A percentile compares a stretch with the other conserved stretches of the same genome.
These are phyloP conservation scores for Fusarium vanettenii DNA, from an alignment of 2,329 filamentous ascomycete genomes.

Conservation along the genomic window DNA sequence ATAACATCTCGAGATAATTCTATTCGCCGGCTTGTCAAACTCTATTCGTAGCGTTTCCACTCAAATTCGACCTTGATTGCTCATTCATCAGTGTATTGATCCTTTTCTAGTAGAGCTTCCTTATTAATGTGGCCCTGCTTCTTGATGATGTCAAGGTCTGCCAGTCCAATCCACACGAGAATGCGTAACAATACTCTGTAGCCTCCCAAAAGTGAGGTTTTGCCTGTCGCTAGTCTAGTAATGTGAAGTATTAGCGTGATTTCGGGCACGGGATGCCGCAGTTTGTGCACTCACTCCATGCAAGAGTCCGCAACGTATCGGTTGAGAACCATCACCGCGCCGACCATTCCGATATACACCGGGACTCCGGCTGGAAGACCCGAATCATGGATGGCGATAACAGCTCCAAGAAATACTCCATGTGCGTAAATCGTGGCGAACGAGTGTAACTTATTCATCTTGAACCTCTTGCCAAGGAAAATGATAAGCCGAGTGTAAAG, in stretches of 20 bases:
- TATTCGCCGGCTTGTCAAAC: not conserved
- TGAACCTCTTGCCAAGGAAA: not conserved
- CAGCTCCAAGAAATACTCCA: not conserved
- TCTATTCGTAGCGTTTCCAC: not conserved
- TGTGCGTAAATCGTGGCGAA: not conserved
- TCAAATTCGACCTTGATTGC: not conserved
- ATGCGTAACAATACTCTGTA: not conserved
- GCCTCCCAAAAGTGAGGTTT: not conserved
- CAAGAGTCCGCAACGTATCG: not conserved
- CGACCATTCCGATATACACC: not conserved
- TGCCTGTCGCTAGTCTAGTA: not conserved
- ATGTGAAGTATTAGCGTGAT: not conserved
- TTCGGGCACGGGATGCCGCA: not conserved
- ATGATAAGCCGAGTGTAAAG: not conserved
- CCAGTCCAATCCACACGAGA: not conserved
- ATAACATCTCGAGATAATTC: too few relatives aligned
- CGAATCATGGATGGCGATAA: not conserved
- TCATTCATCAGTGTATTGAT: not conserved
- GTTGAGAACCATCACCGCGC: not conserved
- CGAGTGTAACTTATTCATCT: not conserved
- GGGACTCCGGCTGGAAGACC: not conserved
- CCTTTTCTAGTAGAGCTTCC: not conserved
- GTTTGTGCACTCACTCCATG: not conserved
- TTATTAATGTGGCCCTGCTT: not conserved
- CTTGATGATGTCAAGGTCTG: not conserved